Base-by-base conservation (phyloP, 148 eudicot species). In the Selenicereus undatus region DNA sequence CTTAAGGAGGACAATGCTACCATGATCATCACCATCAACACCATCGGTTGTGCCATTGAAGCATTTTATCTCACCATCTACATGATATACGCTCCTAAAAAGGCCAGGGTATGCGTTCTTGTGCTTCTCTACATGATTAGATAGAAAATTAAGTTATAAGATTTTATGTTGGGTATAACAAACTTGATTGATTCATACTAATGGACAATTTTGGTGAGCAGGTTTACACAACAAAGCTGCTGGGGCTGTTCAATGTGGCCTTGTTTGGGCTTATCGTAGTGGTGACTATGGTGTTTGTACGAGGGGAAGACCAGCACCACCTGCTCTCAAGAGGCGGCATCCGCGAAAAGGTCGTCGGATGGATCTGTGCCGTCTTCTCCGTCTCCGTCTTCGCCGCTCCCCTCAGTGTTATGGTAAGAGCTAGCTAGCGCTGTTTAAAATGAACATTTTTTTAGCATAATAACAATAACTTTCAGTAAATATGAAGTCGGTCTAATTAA, bases 321-420 rank as follows among this genome's bases (percentile, higher is more conserved):
- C 20, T 87, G 5, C 73, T 87, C 13, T 78, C 83, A 0, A 18
- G 83, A 24, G 93, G 87, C 3, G 76, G 83, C 8, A 26, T 30
- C 4, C 88, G 98, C 16, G 85, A 88, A 32, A 32, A 73, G 11
- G 80, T 84, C 45, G 91, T 94, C n/a, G 97, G 98, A 21, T 94
- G 97, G 98, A 92, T 90, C 26, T 91, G 98, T 56, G 97, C 89
- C 9, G 86, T 84, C 24, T 94, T 94, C 81, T 91, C 97, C 6
- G 88, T 91, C 39, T 82, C 88, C n/a, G 97, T 92, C 45, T 94
- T 92, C 20, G 92, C 89, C 4, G 91, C 98, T 71, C 98, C 97
- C 69, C 92, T 92, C 11, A 94, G 95, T 56, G 87, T 89, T 24
- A 92, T 94, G 87, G 97, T 94, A 90, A 36, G 65, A 78, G 6